Base-by-base conservation (phyloP, 495 filamentous ascomycete species). In the Aspergillus conjunctus region DNA sequence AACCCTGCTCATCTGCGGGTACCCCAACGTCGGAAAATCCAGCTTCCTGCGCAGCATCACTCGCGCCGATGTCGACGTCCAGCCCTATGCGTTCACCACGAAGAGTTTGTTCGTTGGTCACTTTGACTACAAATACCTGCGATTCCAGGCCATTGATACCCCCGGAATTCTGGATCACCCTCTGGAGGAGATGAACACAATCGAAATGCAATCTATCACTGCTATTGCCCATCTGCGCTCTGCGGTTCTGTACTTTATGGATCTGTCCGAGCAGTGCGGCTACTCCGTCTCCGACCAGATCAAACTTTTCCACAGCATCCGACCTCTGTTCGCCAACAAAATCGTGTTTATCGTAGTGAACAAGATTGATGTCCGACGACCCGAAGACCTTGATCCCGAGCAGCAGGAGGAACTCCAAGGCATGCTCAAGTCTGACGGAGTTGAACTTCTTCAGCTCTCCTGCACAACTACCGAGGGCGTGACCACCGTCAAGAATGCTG, bases 121-220 rank as follows among this genome's bases (percentile, higher is more conserved):
- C 73, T 97, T 98, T 68, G 94, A 98, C 79, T 98, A 97, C 82
- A 96, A 96, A 73, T 98, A 96, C 77, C 83, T 97, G 49, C 88
- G 92, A 50, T 97, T 96, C 79, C 91, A 94, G 73, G 89, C 86
- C 65, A 94, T 91, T 74, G 91, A 84, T 84, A 96, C 83, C 64
- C 93, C 93, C 12, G 94, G 94, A 75, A 96, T 98, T 71, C 81
- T 98, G 58, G 94, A 98, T 70, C 95, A 98, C 72, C 95, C 94
- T 14, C 83, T 98, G 10, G 95, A 98, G 76, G 94, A 98, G 78
- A 98, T 98, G 94, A 98, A 98, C 78, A 97, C 94, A 10, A 98
- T 98, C 72, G 95, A 98, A 75, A 97, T 98, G 93, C 94, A 92
- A 73, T 92, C 88, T 15, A 97, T 98, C 62, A 97, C 93, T 12